Base-by-base conservation (phyloP, 768 basidiomycete species). In the Rhodocollybia butyracea region DNA sequence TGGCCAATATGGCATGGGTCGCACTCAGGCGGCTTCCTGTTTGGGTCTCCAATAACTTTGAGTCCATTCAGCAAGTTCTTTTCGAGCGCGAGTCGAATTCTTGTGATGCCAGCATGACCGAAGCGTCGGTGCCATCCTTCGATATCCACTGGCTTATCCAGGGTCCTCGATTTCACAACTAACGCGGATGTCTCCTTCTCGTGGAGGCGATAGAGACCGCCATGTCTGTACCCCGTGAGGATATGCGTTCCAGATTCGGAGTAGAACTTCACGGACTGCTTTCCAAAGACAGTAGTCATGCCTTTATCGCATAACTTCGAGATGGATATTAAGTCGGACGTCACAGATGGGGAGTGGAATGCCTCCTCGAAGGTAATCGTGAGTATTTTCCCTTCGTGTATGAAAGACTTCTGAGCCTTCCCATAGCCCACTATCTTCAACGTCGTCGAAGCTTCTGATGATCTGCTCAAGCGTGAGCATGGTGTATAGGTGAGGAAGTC, bases 281-380 rank as follows among this genome's bases (percentile, higher is more conserved):
- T n/a, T n/a, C n/a, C n/a, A n/a, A n/a, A n/a, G n/a, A n/a, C n/a
- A n/a, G n/a, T n/a, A n/a, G 5, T 40, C 24, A 3, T 58, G 47
- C 0, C 60, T 56, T 2, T 56, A 59, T 0, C 59, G 56, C 2
- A 63, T 8, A 68, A 50, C 24, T 52, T 43, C 1, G 52, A 34
- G 7, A 65, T 57, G 1, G 66, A 68, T 3, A 69, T 45, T 2
- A 70, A 63, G 42, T 70, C 68, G 6, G 64, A 60, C 0, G 59
- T 46, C 11, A 70, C 51, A 29, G 64, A 63, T 1, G 66, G 68
- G 0, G 64, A 63, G 39, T 69, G 64, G 0, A 69, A 42, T 0
- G 64, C 65, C 17, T 66, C 55, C 3, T 31, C 31, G 38, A 69
- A 62, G 2, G 54, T 60, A 7, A 15, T 45, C 8, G 24, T 66